A percentile compares a stretch with the other conserved stretches of the same genome.
Evolutionary conservation across 805 yeast genomes (phyloP).

Genomic region (Kuraishia piskuri): DNA sequence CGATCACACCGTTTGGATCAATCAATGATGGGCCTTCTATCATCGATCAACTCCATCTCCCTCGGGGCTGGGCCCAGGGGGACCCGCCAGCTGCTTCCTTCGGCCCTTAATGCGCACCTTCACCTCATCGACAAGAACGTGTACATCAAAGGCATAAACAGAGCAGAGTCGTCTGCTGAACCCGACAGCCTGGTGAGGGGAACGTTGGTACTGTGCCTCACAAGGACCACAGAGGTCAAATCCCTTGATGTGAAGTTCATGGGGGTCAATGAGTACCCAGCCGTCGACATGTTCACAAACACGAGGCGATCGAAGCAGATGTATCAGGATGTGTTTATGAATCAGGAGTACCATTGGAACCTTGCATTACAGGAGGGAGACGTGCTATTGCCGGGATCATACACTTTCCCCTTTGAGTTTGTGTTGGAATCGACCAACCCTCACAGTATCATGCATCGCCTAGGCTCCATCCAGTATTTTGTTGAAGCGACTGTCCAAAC

Average conservation of each 20-base stretch:
- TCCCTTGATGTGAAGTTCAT: background rate
- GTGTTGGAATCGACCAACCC: conserved; percentile 14
- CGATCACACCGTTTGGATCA: background rate
- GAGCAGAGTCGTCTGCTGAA: background rate
- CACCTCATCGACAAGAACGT: background rate
- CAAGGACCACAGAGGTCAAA: background rate
- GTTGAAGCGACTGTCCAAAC: conserved; percentile 6
- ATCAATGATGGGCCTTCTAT: background rate
- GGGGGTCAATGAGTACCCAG: background rate
- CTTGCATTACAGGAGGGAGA: conserved; percentile 2
- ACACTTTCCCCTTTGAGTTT: conserved; percentile 20
- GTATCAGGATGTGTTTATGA: conserved; percentile 1
- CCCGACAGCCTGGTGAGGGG: background rate
- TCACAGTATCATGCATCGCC: conserved; percentile 13
- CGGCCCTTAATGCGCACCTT: background rate
- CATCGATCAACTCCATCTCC: background rate
- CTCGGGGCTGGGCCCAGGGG: background rate
- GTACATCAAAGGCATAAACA: background rate
- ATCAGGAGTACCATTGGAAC: conserved; percentile 5
- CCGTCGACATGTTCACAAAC: background rate
- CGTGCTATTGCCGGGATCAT: conserved; percentile 11
- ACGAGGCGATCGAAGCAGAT: background rate
- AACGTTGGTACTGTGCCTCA: background rate
- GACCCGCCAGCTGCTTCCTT: background rate
- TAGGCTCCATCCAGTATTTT: conserved; percentile 13